A percentile compares a stretch with the other conserved stretches of the same genome.
phyloP scores from a whole-genome alignment of 306 rosid genomes.

The Medicago arabica region DNA sequence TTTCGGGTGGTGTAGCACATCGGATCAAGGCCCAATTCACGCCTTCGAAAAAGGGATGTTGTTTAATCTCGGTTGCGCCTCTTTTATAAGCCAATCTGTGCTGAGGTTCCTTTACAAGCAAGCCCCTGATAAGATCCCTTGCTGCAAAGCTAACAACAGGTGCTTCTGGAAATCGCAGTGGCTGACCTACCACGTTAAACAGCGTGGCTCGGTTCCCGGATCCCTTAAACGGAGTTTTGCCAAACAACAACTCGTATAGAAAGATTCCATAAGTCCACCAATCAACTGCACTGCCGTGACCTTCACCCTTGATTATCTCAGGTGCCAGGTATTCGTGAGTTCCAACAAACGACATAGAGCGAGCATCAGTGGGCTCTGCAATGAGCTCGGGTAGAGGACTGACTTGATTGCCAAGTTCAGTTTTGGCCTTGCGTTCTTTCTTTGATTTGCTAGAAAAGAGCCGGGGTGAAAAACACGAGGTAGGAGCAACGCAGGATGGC shows the following conservation, averaged over 20 bases:
- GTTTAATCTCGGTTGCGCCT: slow-evolving; percentile 95
- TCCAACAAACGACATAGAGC: slow-evolving; percentile 98
- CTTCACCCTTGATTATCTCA: slow-evolving; percentile 96
- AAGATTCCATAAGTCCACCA: slow-evolving; percentile 99
- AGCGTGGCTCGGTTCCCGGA: slow-evolving; percentile 90
- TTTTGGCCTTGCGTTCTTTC: slow-evolving; percentile 83
- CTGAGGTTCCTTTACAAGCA: slow-evolving; percentile 94
- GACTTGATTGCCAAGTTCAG: slow-evolving; percentile 87
- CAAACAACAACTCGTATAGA: slow-evolving; percentile 86
- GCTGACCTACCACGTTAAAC: slow-evolving; percentile 92
- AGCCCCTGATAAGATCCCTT: slow-evolving; percentile 87
- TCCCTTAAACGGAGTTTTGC: slow-evolving; percentile 97
- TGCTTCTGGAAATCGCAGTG: slow-evolving; percentile 89
- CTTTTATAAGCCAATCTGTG: slow-evolving; percentile 89
- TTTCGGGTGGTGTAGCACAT: slow-evolving; percentile 98
- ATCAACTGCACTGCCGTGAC: slow-evolving; percentile 98
- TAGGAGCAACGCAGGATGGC: slow-evolving; percentile 96
- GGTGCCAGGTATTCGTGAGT: slow-evolving; percentile 98
- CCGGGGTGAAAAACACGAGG: slow-evolving; percentile 93
- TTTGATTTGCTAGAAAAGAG: slow-evolving; percentile 91
- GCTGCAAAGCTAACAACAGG: slow-evolving; percentile 96
- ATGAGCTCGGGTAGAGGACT: slow-evolving; percentile 92
- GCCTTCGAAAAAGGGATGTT: slow-evolving; percentile 96
- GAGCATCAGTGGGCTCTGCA: slow-evolving; percentile 97
- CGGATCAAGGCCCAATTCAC: slow-evolving; percentile 98